Evolutionary conservation across 139 green algal genomes (phyloP), one percentile per base, ranked within the genome.

Genomic region (Closterium sp.): DNA sequence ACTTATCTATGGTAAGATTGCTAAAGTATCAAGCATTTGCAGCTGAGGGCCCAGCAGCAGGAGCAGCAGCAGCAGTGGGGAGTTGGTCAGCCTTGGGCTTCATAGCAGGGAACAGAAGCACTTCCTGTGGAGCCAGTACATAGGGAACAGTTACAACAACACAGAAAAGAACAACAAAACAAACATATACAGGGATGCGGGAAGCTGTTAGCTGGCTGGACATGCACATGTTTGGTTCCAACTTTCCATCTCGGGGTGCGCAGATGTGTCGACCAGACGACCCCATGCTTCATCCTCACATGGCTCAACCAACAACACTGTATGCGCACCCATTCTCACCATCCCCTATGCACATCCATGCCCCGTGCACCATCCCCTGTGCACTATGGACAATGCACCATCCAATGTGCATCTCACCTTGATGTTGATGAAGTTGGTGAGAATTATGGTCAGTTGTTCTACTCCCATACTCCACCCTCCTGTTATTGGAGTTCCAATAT

Each of bases 91-190:
- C 96, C 50, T 99, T 96, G 2, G 98, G 98, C 96, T 99, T 99
- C 98, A 99, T 99, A 7, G 98, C 98, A 17, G 98, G 98, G 96
- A 99, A 99, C 79, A 99, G 95, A 86, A 99, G 96, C 79, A 99
- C 97, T 97, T 99, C 96, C 92, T 95, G 88, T 70, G 93, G 42
- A 89, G 21, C 30, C 31, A 73, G 86, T 24, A 11, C 86, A 89
- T 31, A 50, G 13, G n/a, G n/a, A n/a, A n/a, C n/a, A n/a, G n/a
- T n/a, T n/a, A n/a, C 0, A 79, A 79, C n/a, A n/a, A 86, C 45
- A 87, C 9, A n/a, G n/a, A n/a, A n/a, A n/a, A n/a, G n/a, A n/a
- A n/a, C 17, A 32, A n/a, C n/a, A n/a, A n/a, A n/a, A n/a, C n/a
- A n/a, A n/a, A n/a, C n/a, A n/a, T n/a, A n/a, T n/a, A n/a, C n/a